Evolutionary conservation across 208 protist genomes (phyloP), one percentile per base, ranked within the genome.

Genomic region (Trypanosoma rangeli): DNA sequence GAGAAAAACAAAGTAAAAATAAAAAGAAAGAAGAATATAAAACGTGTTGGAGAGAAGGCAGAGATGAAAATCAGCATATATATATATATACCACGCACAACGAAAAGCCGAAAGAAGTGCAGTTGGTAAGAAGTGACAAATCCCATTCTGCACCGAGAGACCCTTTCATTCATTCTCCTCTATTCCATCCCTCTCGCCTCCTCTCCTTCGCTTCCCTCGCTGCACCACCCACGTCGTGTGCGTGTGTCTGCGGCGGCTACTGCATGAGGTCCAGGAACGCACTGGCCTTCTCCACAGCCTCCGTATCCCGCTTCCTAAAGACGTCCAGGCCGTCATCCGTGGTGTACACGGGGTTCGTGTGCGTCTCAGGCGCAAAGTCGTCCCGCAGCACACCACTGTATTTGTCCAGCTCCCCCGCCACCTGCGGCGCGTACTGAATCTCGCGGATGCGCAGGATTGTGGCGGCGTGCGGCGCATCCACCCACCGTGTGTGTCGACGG

Each of bases 371-470:
- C 7, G 57, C 49, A 70, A 92, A 91, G 15, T 73, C 60, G 33
- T 76, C 70, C 44, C 78, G 18, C 37, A 92, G 46, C 37, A 75
- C 70, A 2, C 89, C 87, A 12, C 83, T 66, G 81, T 94, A 96
- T 76, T 96, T 96, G 63, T 96, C 87, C n/a, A 94, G 20, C 76
- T 94, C 88, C 12, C 82, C 92, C 3, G 86, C 26, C 31, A 94
- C 74, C 46, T 84, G 72, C 28, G 89, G 89, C 29, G 80, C 74
- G 67, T 93, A 94, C n/a, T 81, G 26, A 20, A 96, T 78, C 37
- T 87, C 84, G 35, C 80, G 76, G 61, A 96, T 89, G 44, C 92
- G 85, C 12, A 96, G 67, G 31, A 94, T 86, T n/a, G 86, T 96
- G 0, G 84, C 92, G 8, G 86, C 80, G 70, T 96, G 89, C 33